A percentile compares a stretch with the other conserved stretches of the same genome.
Evolutionary conservation across 106 monocot species (phyloP).

Genomic region (Triglochin maritima): DNA sequence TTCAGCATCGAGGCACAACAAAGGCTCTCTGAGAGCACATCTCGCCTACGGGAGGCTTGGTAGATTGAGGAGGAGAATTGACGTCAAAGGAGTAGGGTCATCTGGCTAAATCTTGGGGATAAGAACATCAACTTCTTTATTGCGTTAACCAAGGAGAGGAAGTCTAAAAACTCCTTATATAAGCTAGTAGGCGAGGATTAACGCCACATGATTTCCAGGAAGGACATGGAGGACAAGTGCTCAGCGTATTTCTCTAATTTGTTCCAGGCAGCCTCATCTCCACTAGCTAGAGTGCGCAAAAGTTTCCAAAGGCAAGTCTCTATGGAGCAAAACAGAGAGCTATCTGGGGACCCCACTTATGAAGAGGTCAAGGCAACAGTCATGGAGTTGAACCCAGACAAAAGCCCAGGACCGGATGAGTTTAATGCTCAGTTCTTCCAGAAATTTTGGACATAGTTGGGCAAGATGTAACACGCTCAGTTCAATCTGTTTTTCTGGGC

Average conservation of each 20-base stretch:
- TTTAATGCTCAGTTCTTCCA: not conserved
- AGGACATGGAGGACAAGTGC: not conserved
- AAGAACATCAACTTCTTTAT: not conserved
- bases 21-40: no score
- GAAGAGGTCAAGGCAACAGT: not conserved
- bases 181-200: not conserved
- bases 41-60: no score
- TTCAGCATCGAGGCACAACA: no score
- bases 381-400: not conserved
- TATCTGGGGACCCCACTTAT: not conserved
- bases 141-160: not conserved
- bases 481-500: not conserved
- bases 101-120: no score
- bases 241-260: not conserved
- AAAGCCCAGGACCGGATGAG: not conserved
- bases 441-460: not conserved
- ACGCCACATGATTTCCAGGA: not conserved
- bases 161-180: not conserved
- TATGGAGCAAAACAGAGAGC: not conserved
- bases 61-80: no score
- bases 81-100: no score
- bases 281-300: not conserved
- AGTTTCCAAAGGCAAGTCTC: not conserved
- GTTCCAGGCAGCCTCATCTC: not conserved
- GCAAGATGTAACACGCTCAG: not conserved